Base-by-base conservation (phyloP, 257 asterid species). In the Thymus mandschuricus region DNA sequence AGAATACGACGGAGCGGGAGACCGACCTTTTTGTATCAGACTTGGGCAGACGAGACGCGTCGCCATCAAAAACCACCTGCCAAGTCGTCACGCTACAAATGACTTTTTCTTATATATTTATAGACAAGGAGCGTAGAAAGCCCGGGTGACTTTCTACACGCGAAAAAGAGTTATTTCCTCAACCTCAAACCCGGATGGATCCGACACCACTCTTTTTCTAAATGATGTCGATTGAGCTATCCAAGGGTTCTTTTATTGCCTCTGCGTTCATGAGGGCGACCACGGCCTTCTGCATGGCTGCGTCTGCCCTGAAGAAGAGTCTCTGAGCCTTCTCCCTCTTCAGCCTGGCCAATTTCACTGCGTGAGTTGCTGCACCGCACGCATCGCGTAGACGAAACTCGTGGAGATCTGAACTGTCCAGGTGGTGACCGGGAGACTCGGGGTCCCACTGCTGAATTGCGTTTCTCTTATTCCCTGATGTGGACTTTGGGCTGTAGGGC, bases 291-390 rank as follows among this genome's bases (percentile, higher is more conserved):
- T 94, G 97, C 78, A 91, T 75, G 27, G 95, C 94, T 51, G 82
- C 48, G 75, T 94, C 97, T 65, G 98, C 98, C 73, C 81, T 80
- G 64, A 69, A 77, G 38, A 87, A 76, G 83, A 89, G 71, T 76
- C 81, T 91, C 50, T 83, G 89, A 34, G 98, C 98, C 78, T 64
- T 86, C 71, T 89, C 96, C 68, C 95, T 88, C 89, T 90, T 94
- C 58, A 89, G 80, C 84, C 84, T 94, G 6, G 97, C 98, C 84
- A 88, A 55, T 60, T 74, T 75, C 6, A 3, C 72, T 3, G 97
- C 95, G 63, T 79, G 89, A 73, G 74, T 79, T 28, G 96, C 90
- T 10, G 89, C 96, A 75, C 83, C 71, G 5, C 88, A 69, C 60
- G 96, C 91, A 59, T 94, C 97, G 11, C 88, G 89, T 44, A 88